Evolutionary conservation across 805 yeast genomes (phyloP).

Genomic region (Myxozyma melibiosi): DNA sequence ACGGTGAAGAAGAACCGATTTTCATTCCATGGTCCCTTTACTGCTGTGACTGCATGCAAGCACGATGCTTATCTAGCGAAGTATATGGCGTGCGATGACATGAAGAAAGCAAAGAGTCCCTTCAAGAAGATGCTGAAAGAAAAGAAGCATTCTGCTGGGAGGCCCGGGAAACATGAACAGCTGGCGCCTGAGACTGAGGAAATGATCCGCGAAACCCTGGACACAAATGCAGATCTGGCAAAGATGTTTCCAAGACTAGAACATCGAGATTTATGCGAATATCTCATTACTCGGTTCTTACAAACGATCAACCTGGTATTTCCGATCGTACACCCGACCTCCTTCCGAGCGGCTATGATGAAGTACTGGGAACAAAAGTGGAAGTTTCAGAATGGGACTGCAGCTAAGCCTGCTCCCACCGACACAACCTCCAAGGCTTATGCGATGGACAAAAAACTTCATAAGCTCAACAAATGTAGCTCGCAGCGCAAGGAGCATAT

Average conservation of each 20-base stretch:
- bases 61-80: slow-evolving; percentile 10
- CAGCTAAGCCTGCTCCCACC: background rate
- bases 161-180: background rate
- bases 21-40: slow-evolving; percentile 20
- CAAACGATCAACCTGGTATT: slow-evolving; percentile 33
- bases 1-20: slow-evolving; percentile 21
- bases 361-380: slow-evolving; percentile 25
- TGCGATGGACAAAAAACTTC: background rate
- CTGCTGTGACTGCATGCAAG: background rate
- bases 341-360: slow-evolving; percentile 23
- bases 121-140: background rate
- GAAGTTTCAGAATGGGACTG: background rate
- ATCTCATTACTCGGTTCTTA: slow-evolving; percentile 33
- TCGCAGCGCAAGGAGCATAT: slow-evolving; percentile 17
- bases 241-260: slow-evolving; percentile 31
- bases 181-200: slow-evolving; percentile 8
- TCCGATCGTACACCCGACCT: slow-evolving; percentile 31
- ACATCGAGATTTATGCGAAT: slow-evolving; percentile 33
- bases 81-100: slow-evolving; percentile 1
- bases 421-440: background rate
- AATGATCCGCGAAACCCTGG: background rate
- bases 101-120: background rate
- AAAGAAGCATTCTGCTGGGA: background rate
- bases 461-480: background rate
- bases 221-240: slow-evolving; percentile 2